Evolutionary conservation across 352 stramenopile species (phyloP), one percentile per base, ranked within the genome.

Genomic region (Phytophthora melonis): DNA sequence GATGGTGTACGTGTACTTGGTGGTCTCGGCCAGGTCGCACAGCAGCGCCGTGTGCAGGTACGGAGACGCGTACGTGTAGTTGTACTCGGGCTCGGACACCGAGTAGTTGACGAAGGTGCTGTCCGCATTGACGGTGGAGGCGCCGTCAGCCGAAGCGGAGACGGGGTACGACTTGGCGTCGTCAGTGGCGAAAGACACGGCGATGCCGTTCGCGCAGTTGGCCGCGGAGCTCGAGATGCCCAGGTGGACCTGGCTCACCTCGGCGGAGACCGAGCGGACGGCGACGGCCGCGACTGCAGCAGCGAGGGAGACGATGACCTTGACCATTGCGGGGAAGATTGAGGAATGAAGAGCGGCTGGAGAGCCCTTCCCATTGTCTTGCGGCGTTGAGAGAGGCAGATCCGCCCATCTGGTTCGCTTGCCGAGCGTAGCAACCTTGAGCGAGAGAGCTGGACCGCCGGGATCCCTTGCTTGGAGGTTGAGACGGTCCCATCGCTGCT

Each of bases 1-100:
- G 58, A 88, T 82, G 16, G 68, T 84, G 73, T 87, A 89, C 50
- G 63, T 61, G 76, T 89, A 87, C 32, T 76, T 76, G n/a, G 80
- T 83, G 53, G 66, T 77, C 52, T 82, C 68, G 3, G 25, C 61
- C 3, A 87, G 63, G 27, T 82, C 59, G 27, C 82, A 89, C 27
- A 89, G 67, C 34, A 86, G 47, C 30, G 82, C 80, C 14, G 82
- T 89, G 61, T 89, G 82, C 47, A 89, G 67, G 39, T 75, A 78
- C 10, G 82, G 79, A 4, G 82, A 89, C 68, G 68, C 47, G 77
- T 89, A 89, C 21, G 66, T 78, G 74, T 86, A 86, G 54, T 84
- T 83, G 58, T 82, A 83, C 67, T 81, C 60, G n/a, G 75, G 59
- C 34, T 83, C 73, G 36, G 64, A 57, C 54, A 86, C 72, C 21